These are phyloP conservation scores for Pseudogymnoascus sp. DNA, from an alignment of 2,329 filamentous ascomycete genomes.

Conservation along the genomic window DNA sequence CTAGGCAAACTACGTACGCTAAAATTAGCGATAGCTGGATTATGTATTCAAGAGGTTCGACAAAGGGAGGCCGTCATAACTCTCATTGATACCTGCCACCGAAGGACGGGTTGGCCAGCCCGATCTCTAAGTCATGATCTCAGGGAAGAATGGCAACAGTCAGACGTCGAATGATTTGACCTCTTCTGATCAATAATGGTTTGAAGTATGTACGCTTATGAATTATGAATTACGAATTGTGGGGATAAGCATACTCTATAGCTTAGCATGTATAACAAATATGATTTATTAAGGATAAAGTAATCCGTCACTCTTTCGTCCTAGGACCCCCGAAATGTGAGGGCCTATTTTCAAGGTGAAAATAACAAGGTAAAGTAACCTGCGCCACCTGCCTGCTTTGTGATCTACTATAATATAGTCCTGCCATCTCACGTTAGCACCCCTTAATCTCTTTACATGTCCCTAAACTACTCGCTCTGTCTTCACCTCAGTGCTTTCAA, in stretches of 20 bases:
- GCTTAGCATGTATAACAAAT: not conserved
- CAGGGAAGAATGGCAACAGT: conserved; percentile 23
- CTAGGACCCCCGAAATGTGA: not conserved
- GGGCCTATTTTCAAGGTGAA: not conserved
- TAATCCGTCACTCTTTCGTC: not conserved
- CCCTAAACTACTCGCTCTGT: not conserved
- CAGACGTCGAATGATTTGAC: not conserved
- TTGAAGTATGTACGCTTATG: not conserved
- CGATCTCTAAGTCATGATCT: conserved; percentile 24
- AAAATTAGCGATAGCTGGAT: conserved; percentile 26
- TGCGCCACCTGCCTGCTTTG: not conserved
- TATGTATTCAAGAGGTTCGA: conserved; percentile 32
- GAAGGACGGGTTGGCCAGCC: conserved; percentile 35
- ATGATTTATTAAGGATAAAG: not conserved
- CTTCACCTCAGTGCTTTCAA: not conserved
- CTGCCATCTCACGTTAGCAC: not conserved
- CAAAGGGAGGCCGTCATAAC: conserved; percentile 31
- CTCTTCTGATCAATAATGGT: not conserved
- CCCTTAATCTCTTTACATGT: not conserved
- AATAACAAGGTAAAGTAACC: not conserved
- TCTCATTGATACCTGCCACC: conserved; percentile 31
- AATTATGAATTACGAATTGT: not conserved
- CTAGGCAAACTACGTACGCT: not conserved
- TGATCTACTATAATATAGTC: not conserved
- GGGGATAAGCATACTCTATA: not conserved